Evolutionary conservation across 2,329 filamentous ascomycete genomes (phyloP), one percentile per base, ranked within the genome.

Genomic region (Aulographum hederae): DNA sequence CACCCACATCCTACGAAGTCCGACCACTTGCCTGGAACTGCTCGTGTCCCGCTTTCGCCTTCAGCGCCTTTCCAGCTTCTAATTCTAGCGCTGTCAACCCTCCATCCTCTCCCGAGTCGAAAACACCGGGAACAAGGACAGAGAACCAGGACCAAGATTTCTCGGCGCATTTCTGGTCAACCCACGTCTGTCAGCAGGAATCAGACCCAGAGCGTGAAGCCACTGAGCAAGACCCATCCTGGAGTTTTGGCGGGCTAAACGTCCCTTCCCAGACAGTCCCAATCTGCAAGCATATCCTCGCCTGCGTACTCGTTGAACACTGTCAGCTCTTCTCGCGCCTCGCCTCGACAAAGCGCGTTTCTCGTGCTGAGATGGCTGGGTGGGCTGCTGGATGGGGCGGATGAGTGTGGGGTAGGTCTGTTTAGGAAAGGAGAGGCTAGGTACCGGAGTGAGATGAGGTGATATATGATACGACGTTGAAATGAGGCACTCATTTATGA

Each of bases 251-350:
- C 1, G 69, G 69, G 0, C 31, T 64, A 32, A 60, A 57, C 34
- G 30, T 53, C 30, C 42, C 49, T 33, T 18, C 39, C 3, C 46
- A 53, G 23, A 56, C 65, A 35, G 67, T 71, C 33, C 63, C 65
- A 4, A 43, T 79, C 54, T 98, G 86, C 51, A 94, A 94, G 56
- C 86, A 98, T 53, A 53, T 95, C 4, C 65, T 95, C 12, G 86
- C 86, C 2, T 91, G 80, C 50, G 54, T 86, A 26, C 51, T 95
- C 34, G 74, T 65, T 4, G 74, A 81, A 48, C 60, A 63, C 29
- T 85, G 79, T 58, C 48, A 0, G 50, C 39, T 3, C 50, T 73
- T 18, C 65, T 89, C 41, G 65, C 61, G 4, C 44, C 44, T 1
- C 68, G 67, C 42, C 61, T 77, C 12, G 61, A 66, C 35, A 62